Evolutionary conservation across 371 early-diverging fungal species (phyloP).

Genomic region (Circinella umbellata): DNA sequence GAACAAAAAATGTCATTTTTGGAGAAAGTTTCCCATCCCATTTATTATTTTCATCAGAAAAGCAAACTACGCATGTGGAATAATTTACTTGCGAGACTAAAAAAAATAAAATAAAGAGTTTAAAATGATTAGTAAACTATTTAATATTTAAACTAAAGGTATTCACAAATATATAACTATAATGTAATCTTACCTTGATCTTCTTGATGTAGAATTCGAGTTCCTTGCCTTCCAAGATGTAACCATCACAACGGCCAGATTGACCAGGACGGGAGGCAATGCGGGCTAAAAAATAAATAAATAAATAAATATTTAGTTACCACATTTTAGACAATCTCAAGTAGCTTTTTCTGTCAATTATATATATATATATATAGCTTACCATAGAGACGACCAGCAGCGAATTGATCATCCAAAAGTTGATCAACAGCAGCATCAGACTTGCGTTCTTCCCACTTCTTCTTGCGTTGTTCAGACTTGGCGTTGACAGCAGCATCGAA

Average conservation of each 20-base stretch:
- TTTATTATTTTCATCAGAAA: slow-evolving; percentile 6
- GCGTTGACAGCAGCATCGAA: slow-evolving; percentile 74
- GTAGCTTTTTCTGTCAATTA: background rate
- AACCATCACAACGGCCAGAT: slow-evolving; percentile 98
- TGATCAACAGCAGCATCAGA: slow-evolving; percentile 85
- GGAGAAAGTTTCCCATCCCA: slow-evolving; percentile 3
- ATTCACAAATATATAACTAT: background rate
- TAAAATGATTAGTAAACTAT: background rate
- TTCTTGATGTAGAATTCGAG: slow-evolving; percentile 95
- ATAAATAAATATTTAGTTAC: too few species aligned
- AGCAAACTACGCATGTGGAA: slow-evolving; percentile 1
- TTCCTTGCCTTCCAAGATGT: slow-evolving; percentile 99
- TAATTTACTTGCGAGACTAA: slow-evolving; percentile 23
- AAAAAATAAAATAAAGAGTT: background rate
- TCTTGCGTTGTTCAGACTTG: slow-evolving; percentile 89
- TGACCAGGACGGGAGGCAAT: slow-evolving; percentile 99
- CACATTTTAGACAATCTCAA: too few species aligned
- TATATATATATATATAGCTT: background rate
- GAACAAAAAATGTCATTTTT: background rate
- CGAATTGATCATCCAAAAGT: slow-evolving; percentile 93
- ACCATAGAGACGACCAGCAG: slow-evolving; percentile 92
- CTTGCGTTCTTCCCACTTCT: slow-evolving; percentile 89
- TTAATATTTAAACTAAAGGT: background rate
- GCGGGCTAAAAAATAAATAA: slow-evolving; percentile 40
- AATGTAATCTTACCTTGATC: slow-evolving; percentile 67